Percentiles rank a stretch among this genome's conserved stretches.
Evolutionary conservation across 2,329 filamentous ascomycete species (phyloP).

Genomic region (Aspergillus nomiae): DNA sequence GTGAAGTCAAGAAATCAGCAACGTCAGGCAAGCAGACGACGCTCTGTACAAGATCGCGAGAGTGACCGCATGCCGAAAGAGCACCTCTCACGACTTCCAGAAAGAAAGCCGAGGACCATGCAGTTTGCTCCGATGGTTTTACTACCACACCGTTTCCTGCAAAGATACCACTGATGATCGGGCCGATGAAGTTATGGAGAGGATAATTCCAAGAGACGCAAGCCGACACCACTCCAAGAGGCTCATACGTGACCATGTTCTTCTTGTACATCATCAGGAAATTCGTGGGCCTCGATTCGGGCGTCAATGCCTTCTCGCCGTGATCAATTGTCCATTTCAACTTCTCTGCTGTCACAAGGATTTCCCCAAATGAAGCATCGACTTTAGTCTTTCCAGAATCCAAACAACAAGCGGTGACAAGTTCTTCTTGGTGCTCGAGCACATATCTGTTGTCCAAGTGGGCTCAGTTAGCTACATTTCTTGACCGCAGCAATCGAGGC

Average conservation of each 20-base stretch:
- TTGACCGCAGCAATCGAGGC: not conserved
- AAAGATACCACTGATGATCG: slow-evolving; percentile 87
- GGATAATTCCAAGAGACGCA: slow-evolving; percentile 97
- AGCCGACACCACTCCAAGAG: slow-evolving; percentile 87
- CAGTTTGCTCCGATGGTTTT: slow-evolving; percentile 93
- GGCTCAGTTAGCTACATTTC: not conserved
- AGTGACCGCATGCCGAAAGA: slow-evolving; percentile 78
- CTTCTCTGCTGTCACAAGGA: slow-evolving; percentile 91
- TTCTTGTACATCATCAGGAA: slow-evolving; percentile 94
- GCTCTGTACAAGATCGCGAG: slow-evolving; percentile 78
- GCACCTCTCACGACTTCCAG: slow-evolving; percentile 75
- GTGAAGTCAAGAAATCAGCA: slow-evolving; percentile 79
- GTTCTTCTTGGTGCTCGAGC: slow-evolving; percentile 83
- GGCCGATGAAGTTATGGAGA: slow-evolving; percentile 92
- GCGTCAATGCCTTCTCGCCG: slow-evolving; percentile 76
- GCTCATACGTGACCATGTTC: slow-evolving; percentile 88
- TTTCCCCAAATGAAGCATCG: slow-evolving; percentile 91
- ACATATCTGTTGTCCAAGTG: slow-evolving; percentile 57
- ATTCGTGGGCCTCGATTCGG: slow-evolving; percentile 78
- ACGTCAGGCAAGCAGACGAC: slow-evolving; percentile 85
- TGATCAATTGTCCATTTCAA: slow-evolving; percentile 91
- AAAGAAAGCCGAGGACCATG: slow-evolving; percentile 88
- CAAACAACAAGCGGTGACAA: slow-evolving; percentile 81
- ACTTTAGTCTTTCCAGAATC: slow-evolving; percentile 97
- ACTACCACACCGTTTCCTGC: slow-evolving; percentile 89